Percentiles rank a stretch among this genome's conserved stretches.
Conservation (phyloP, 306 rosid genomes). For the Trichosanthes cucumerina region DNA sequence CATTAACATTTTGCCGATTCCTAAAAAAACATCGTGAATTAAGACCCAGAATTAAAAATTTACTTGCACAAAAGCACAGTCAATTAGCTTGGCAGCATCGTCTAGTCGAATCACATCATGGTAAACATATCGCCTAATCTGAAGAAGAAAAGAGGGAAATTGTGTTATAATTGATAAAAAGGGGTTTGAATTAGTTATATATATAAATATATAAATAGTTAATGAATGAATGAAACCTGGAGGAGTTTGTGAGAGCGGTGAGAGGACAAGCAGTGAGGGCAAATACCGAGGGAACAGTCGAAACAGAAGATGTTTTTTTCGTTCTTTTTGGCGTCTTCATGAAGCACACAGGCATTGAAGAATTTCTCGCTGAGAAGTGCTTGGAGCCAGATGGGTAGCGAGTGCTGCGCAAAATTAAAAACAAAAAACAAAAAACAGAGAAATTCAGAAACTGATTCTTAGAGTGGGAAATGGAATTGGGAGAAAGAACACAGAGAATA, state of each 20-base stretch:
- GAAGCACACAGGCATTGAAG: slow-evolving; percentile 87
- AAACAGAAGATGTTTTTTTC: slow-evolving; percentile 82
- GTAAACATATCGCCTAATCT: slow-evolving; percentile 87
- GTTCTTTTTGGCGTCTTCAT: slow-evolving; percentile 72
- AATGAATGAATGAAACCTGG: slow-evolving; percentile 28
- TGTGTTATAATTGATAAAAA: too few species aligned
- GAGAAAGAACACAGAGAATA: not conserved
- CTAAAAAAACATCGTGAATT: not conserved
- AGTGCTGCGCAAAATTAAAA: slow-evolving; percentile 10
- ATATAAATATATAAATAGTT: too few species aligned
- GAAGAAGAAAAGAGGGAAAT: not conserved
- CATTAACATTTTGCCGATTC: not conserved
- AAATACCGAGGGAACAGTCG: slow-evolving; percentile 81
- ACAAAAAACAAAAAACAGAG: not conserved
- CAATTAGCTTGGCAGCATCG: slow-evolving; percentile 65
- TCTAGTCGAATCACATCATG: slow-evolving; percentile 67
- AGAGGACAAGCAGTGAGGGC: slow-evolving; percentile 78
- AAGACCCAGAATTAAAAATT: slow-evolving; percentile 1
- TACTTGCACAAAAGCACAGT: slow-evolving; percentile 77
- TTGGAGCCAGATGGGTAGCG: slow-evolving; percentile 72
- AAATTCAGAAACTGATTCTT: not conserved
- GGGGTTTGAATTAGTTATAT: not conserved
- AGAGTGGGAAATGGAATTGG: not conserved
- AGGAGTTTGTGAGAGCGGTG: slow-evolving; percentile 74
- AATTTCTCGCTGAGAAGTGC: slow-evolving; percentile 64